Evolutionary conservation across 768 basidiomycete species (phyloP).

Genomic region (Rhodotorula babjevae): DNA sequence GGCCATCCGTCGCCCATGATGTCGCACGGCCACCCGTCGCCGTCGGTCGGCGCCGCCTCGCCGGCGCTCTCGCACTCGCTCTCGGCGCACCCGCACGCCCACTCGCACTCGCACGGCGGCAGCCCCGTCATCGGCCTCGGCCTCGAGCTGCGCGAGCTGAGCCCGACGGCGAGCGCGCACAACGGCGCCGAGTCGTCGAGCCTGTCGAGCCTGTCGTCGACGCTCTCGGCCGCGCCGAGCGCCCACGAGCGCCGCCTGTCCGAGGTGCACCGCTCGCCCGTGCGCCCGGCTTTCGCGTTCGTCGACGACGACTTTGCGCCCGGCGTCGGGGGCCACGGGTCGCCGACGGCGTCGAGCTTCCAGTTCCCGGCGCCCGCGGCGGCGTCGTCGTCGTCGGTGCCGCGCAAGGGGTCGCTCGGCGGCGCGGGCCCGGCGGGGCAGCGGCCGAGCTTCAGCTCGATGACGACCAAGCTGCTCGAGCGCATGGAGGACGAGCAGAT

Average conservation of each 20-base stretch:
- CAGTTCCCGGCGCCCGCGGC: neutral
- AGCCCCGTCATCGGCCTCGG: neutral
- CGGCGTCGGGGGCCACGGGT: neutral
- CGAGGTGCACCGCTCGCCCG: constrained; percentile 20
- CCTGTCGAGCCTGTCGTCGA: too few species aligned
- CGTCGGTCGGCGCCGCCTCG: neutral
- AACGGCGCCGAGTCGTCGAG: too few species aligned
- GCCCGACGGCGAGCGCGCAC: neutral
- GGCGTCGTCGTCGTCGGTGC: neutral
- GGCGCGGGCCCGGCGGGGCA: neutral
- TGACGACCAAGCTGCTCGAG: constrained; percentile 22
- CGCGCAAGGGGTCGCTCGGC: constrained; percentile 18
- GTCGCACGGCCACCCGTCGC: neutral
- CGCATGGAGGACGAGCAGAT: constrained; percentile 13
- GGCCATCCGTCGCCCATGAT: neutral
- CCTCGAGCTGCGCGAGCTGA: neutral
- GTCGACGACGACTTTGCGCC: constrained; percentile 13
- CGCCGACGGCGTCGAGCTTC: constrained; percentile 1
- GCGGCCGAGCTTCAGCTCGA: constrained; percentile 7
- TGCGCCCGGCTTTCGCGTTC: constrained; percentile 9
- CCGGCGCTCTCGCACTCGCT: neutral
- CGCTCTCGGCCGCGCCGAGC: neutral
- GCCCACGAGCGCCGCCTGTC: constrained; percentile 21
- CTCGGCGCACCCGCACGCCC: too few species aligned
- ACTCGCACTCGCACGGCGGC: too few species aligned